Conservation (phyloP, 108 stramenopile genomes). For the Skeletonema marinoi region DNA sequence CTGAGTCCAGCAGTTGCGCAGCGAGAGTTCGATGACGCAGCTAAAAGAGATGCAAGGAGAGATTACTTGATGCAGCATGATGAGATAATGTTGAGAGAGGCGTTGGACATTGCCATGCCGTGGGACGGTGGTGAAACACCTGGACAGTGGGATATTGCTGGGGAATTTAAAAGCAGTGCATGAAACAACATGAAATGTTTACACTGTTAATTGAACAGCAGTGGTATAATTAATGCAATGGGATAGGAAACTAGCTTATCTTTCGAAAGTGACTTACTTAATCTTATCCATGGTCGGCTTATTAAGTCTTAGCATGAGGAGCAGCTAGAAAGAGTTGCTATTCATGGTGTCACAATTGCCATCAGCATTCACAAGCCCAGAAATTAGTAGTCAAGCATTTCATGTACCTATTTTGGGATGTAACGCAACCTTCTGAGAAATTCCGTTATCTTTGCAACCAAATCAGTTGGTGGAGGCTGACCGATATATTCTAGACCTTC, state of each 20-base stretch:
- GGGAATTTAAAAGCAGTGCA: neutral
- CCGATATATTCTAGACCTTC: neutral
- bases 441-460: neutral
- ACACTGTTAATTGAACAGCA: neutral
- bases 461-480: neutral
- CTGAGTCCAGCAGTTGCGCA: conserved; percentile 18
- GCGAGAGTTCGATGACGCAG: conserved; percentile 2
- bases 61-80: conserved; percentile 11
- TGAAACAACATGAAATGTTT: neutral
- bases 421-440: neutral
- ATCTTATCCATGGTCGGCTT: no score
- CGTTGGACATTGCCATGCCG: conserved; percentile 2
- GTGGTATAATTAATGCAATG: no score
- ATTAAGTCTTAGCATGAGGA: no score
- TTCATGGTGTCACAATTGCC: no score
- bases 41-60: conserved; percentile 1
- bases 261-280: no score
- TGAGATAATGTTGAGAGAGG: conserved; percentile 4
- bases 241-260: no score
- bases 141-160: conserved; percentile 4
- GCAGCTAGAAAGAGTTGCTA: no score
- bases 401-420: neutral
- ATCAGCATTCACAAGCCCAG: no score
- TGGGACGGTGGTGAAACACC: conserved; percentile 6
- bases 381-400: no score